phyloP scores from a whole-genome alignment of 371 early-diverging fungal genomes.

The Dinochytrium kinnereticum region DNA sequence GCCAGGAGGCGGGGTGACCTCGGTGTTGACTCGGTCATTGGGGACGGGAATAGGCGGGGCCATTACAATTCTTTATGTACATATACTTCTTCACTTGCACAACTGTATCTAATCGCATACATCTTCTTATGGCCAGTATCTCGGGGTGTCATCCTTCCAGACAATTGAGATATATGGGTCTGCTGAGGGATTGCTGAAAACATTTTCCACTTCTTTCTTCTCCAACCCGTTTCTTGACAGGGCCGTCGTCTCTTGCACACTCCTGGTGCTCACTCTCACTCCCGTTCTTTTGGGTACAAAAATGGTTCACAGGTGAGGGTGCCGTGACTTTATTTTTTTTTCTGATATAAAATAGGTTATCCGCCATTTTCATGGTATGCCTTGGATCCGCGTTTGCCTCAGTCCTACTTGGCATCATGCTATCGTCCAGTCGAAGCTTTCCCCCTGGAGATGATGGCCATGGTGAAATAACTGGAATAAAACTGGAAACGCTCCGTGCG shows the following conservation, averaged over 20 bases:
- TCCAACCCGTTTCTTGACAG: neutral
- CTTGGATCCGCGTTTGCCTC: conserved; percentile 19
- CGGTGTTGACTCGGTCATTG: conserved; percentile 12
- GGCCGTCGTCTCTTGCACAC: neutral
- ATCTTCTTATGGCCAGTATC: neutral
- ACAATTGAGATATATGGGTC: conserved; percentile 30
- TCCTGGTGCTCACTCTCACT: neutral
- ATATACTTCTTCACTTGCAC: neutral
- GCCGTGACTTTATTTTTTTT: too few species aligned
- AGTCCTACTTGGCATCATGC: conserved; percentile 10
- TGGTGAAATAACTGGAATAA: conserved; percentile 25
- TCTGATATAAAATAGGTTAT: neutral
- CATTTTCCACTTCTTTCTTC: neutral
- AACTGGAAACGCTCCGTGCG: neutral
- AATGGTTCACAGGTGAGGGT: neutral
- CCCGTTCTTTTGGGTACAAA: neutral
- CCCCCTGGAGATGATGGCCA: neutral
- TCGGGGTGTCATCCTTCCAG: conserved; percentile 21
- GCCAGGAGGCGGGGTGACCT: conserved; percentile 16
- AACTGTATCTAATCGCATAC: neutral
- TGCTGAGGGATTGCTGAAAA: conserved; percentile 14
- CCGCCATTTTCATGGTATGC: conserved; percentile 25
- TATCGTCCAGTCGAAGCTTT: neutral
- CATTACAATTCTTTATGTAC: conserved; percentile 17
- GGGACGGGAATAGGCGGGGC: conserved; percentile 28